A percentile compares a stretch with the other conserved stretches of the same genome.
Evolutionary conservation across 768 basidiomycete species (phyloP).

Genomic region (Agaricus subrufescens): DNA sequence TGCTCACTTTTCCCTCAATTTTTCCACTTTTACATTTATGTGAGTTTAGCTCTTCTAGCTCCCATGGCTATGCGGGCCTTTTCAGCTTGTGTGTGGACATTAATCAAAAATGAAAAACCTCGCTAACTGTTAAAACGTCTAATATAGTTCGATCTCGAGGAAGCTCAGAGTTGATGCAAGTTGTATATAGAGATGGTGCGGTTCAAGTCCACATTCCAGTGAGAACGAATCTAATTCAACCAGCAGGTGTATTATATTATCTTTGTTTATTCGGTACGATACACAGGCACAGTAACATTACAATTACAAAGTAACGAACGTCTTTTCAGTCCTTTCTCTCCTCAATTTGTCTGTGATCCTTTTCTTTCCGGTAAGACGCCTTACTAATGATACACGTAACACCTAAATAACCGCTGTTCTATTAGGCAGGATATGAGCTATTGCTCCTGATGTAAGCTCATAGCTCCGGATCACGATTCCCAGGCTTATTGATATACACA

Average conservation of each 20-base stretch:
- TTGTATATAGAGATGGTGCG: conserved; percentile 5
- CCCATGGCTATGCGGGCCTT: conserved; percentile 1
- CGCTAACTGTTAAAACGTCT: background rate
- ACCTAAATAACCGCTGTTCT: background rate
- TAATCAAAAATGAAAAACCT: no score
- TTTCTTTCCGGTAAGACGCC: background rate
- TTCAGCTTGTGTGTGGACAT: background rate
- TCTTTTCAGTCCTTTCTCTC: background rate
- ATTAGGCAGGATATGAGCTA: background rate
- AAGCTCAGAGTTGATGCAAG: background rate
- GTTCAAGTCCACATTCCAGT: background rate
- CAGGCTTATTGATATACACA: background rate
- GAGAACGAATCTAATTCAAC: background rate
- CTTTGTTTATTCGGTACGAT: background rate
- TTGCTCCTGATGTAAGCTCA: background rate
- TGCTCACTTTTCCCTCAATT: no score
- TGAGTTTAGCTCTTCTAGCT: background rate
- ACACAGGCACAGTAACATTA: no score
- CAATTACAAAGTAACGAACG: no score
- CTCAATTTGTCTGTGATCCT: background rate
- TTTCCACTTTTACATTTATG: background rate
- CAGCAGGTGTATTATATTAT: conserved; percentile 2
- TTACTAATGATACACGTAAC: background rate
- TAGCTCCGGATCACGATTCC: background rate
- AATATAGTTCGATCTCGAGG: background rate